Conservation (phyloP, 2,329 filamentous ascomycete genomes). For the Arthroderma uncinatum region DNA sequence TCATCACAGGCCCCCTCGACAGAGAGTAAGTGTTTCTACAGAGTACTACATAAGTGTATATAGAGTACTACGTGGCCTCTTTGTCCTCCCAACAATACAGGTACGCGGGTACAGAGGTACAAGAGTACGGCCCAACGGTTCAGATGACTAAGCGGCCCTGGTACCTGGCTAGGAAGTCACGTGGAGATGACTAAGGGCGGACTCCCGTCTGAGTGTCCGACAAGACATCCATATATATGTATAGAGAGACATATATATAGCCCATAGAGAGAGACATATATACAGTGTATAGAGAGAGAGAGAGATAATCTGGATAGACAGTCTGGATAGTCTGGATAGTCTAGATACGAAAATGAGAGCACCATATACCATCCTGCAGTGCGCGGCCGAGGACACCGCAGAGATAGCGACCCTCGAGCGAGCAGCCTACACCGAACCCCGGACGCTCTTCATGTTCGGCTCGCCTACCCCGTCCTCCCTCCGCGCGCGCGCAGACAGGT, state of each 20-base stretch:
- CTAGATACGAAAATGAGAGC: background rate
- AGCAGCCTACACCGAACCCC: slow-evolving; percentile 12
- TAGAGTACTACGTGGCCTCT: no score
- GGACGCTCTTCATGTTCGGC: slow-evolving; percentile 8
- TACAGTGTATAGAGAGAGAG: background rate
- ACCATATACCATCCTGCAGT: slow-evolving; percentile 10
- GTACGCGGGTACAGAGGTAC: no score
- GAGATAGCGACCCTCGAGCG: slow-evolving; percentile 34
- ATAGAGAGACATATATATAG: no score
- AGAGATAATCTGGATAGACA: background rate
- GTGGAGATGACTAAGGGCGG: background rate
- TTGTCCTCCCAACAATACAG: no score
- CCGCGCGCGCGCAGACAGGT: slow-evolving; percentile 2
- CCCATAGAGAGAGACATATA: background rate
- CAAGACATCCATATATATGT: no score
- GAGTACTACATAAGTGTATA: no score
- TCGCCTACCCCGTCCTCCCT: background rate
- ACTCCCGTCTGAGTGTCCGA: background rate
- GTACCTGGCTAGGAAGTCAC: background rate
- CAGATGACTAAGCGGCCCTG: background rate
- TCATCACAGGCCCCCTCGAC: no score
- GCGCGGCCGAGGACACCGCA: slow-evolving; percentile 11
- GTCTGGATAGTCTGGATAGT: no score
- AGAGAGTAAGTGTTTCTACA: no score
- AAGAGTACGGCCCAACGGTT: background rate